A percentile compares a stretch with the other conserved stretches of the same genome.
Conservation (phyloP, 2,329 filamentous ascomycete species). For the Cladophialophora yegresii region DNA sequence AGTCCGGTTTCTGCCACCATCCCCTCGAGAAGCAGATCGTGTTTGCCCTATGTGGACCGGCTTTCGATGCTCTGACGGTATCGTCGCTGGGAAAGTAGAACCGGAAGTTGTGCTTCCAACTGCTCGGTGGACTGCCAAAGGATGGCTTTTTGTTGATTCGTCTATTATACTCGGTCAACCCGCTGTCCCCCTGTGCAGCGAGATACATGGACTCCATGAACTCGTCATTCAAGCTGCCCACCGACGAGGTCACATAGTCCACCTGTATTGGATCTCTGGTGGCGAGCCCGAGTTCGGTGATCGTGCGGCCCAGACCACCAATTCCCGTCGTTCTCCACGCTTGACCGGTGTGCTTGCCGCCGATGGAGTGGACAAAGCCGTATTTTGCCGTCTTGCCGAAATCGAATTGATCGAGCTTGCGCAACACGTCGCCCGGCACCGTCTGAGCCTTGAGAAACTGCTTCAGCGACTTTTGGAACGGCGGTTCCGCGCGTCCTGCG, state of each 20-base stretch:
- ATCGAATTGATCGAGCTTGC: constrained; percentile 75
- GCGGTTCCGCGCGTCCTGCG: constrained; percentile 45
- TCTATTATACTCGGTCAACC: constrained; percentile 47
- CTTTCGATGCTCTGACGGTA: constrained; percentile 67
- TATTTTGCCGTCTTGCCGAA: constrained; percentile 71
- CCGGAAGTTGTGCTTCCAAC: constrained; percentile 55
- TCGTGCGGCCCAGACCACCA: constrained; percentile 68
- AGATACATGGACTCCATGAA: constrained; percentile 64
- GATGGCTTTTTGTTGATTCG: constrained; percentile 38
- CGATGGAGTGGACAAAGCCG: constrained; percentile 81
- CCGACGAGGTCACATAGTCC: constrained; percentile 63
- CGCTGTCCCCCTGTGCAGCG: constrained; percentile 60
- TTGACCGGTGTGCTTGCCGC: constrained; percentile 58
- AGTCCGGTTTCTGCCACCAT: constrained; percentile 68
- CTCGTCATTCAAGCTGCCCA: constrained; percentile 71
- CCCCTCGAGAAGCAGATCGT: constrained; percentile 77
- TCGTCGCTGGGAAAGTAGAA: constrained; percentile 78
- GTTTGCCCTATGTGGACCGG: constrained; percentile 66
- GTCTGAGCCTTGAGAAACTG: constrained; percentile 70
- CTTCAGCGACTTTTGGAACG: constrained; percentile 69
- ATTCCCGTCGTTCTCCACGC: constrained; percentile 64
- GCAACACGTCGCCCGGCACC: constrained; percentile 64
- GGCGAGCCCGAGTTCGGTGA: constrained; percentile 64
- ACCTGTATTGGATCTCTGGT: constrained; percentile 43
- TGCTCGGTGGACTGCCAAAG: constrained; percentile 23